Evolutionary conservation across 306 rosid species (phyloP).

Genomic region (Styphnolobium japonicum): DNA sequence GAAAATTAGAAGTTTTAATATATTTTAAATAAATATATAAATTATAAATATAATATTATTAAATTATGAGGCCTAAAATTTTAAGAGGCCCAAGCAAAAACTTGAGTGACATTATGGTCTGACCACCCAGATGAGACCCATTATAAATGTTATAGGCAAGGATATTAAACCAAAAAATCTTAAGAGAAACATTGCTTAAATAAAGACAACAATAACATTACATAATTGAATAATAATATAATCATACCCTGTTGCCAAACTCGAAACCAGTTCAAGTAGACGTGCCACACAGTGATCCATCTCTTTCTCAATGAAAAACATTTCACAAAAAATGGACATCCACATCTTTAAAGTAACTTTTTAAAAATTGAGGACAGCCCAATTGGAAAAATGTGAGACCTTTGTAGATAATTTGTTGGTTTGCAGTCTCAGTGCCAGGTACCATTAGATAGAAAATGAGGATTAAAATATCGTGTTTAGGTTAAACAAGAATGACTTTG

Average conservation of each 20-base stretch:
- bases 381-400: background rate
- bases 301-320: background rate
- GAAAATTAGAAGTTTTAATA: no score
- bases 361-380: background rate
- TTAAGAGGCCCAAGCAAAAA: no score
- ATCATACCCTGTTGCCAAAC: conserved; percentile 28
- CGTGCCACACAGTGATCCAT: conserved; percentile 15
- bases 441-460: background rate
- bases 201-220: no score
- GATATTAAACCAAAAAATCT: no score
- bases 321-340: conserved; percentile 19
- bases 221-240: no score
- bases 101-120: no score
- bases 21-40: no score
- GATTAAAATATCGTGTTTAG: background rate
- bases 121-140: no score
- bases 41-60: no score
- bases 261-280: background rate
- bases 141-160: no score
- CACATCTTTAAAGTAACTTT: conserved; percentile 27
- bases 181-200: no score
- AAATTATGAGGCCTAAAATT: no score
- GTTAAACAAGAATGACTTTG: conserved; percentile 19
- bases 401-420: background rate
- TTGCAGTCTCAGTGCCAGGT: conserved; percentile 13